Evolutionary conservation across 257 asterid species (phyloP), one percentile per base, ranked within the genome.

Genomic region (Paulownia fortunei): DNA sequence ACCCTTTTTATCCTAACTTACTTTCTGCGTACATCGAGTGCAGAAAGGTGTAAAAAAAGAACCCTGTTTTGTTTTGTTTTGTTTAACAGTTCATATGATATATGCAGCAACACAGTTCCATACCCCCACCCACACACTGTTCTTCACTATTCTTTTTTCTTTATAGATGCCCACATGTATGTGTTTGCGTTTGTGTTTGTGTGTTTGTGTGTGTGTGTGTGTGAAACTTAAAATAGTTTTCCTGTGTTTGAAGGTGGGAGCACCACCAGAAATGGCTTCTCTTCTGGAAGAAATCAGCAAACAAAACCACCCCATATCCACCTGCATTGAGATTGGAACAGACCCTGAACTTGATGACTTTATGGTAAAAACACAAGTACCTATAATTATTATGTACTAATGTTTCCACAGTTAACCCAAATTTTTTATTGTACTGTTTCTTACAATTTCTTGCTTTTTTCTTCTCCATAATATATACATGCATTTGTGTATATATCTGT

Each of bases 341-440:
- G 95, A 94, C 74, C 97, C 97, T 59, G 87, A 92, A 68, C 97
- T 94, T 19, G 98, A 94, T 75, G 79, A 84, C 36, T 94, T 94
- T 79, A 94, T 94, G 97, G 98, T 94, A 79, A 81, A 58, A 32
- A 15, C n/a, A 30, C 0, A 37, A 21, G 12, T 15, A 61, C 3
- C 36, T 3, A 36, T 36, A 60, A 12, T 6, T 32, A 62, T n/a
- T 15, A 52, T 52, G 2, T 18, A 52, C 16, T 23, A 32, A 34
- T 36, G 67, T 66, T 66, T 13, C 12, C 3, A n/a, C 52, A 19
- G 16, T 69, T 26, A 16, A 66, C 34, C 34, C 18, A 58, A 59
- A 46, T 24, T 58, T 9, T 64, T 26, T 26, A 7, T 55, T 72
- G 2, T 41, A 13, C 10, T 18, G 5, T 59, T n/a, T 11, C 58